Base-by-base conservation (phyloP, 495 filamentous ascomycete species). In the Chlorociboria aeruginascens region DNA sequence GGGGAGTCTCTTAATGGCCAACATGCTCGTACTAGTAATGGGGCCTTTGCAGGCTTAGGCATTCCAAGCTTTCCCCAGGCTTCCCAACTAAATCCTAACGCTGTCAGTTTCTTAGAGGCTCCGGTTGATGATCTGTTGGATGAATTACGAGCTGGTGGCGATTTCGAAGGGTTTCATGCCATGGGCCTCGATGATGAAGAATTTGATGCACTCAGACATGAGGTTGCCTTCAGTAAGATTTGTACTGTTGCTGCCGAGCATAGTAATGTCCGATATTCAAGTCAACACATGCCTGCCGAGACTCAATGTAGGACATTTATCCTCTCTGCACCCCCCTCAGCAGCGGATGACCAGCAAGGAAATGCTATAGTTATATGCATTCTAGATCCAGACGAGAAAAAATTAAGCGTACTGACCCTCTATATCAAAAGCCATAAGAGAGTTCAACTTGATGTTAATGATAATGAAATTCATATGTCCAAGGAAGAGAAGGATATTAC, bases 1-100 rank as follows among this genome's bases (percentile, higher is more conserved):
- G 79, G 77, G 32, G 79, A 89, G 36, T 96, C 92, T 29, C 77
- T 90, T 37, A 84, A 85, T 51, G 78, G 74, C 47, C 76, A 79
- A 32, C 76, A 77, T 44, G 69, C 69, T 17, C 77, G 82, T 20
- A 66, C 67, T 33, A 87, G 81, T 58, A 57, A 61, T 48, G 58
- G 61, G 37, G 25, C 11, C 11, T 42, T 35, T 43, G 16, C 39
- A 9, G 45, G 30, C 31, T 20, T 42, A 11, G 44, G 46, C 32
- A 56, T 46, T 3, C 58, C 55, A 32, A 54, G 58, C 33, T 50
- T 48, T n/a, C 25, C 40, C 7, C 53, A 52, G 32, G 48, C 52
- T 10, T 16, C 54, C 35, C 40, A 59, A 38, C 62, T 69, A 49
- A 67, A 58, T 50, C 57, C 54, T 40, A 61, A 52, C 55, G 49